Evolutionary conservation across 164 flowering plant genomes (phyloP), one percentile per base, ranked within the genome.

Genomic region (Nelumbo lutea): DNA sequence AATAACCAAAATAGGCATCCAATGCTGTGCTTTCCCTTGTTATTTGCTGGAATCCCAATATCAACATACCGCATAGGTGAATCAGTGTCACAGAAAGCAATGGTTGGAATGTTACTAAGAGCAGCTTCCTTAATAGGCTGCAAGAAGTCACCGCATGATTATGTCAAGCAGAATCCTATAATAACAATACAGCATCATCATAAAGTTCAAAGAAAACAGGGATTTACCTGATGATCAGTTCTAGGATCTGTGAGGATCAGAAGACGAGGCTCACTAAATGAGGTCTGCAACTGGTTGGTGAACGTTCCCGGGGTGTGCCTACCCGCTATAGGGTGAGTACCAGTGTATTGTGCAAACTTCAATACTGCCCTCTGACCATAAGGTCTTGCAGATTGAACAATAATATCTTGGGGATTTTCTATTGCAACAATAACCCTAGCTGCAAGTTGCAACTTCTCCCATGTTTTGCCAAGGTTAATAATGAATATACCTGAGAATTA

Each of bases 81-180:
- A 67, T 91, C 96, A 40, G 92, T 91, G 48, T 91, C 97, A 76
- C 93, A 91, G 74, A 91, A 91, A 15, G 97, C 97, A 76, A 91
- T 88, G 14, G 90, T 90, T 1, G 96, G 94, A 47, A 92, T 90
- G 79, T 90, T 88, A 39, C 92, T 85, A 13, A 92, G 82, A 6
- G 94, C 91, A 68, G 86, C 87, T 78, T 92, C 97, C 85, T 90
- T 90, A 43, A 91, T 91, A 6, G 97, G 97, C 94, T 90, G 86
- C 78, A 72, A 6, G 14, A 45, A 50, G 14, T 55, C 10, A 11
- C 2, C 41, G 46, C 11, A 60, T 41, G 4, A 57, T 9, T 4
- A 57, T 15, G 60, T n/a, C 2, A 47, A 57, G 42, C 42, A 42
- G 15, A 3, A 8, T 1, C 6, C 65, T 42, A 1, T 39, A 39